Evolutionary conservation across 2,329 filamentous ascomycete species (phyloP).

Genomic region (Cytospora chrysosperma): DNA sequence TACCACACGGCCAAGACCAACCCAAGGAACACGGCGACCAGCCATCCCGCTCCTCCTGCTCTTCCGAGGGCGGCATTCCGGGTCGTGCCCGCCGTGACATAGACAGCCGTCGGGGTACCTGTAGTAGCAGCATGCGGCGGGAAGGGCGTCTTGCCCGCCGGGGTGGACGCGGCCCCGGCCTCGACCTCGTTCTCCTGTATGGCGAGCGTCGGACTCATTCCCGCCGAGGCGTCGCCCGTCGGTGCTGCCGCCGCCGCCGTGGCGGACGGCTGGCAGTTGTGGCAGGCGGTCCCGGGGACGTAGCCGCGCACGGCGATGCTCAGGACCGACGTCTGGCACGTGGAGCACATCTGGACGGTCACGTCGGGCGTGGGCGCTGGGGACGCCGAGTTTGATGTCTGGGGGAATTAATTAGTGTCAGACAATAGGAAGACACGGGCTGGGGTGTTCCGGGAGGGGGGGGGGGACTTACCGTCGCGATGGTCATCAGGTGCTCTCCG

Average conservation of each 20-base stretch:
- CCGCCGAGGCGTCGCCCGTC: not conserved
- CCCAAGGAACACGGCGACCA: not conserved
- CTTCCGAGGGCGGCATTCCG: not conserved
- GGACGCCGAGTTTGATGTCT: conserved; percentile 28
- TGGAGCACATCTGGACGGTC: conserved; percentile 29
- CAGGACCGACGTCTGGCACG: conserved; percentile 29
- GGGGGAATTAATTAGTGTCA: not conserved
- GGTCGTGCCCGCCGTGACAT: conserved; percentile 14
- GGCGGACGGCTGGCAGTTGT: conserved; percentile 27
- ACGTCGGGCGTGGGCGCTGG: conserved; percentile 27
- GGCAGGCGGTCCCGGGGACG: conserved; percentile 28
- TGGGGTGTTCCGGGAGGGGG: too few relatives aligned
- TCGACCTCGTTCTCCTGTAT: conserved; percentile 11
- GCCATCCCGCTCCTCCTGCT: too few relatives aligned
- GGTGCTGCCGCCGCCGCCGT: not conserved
- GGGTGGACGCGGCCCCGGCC: not conserved
- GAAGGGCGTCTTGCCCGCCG: not conserved
- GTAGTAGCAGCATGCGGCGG: not conserved
- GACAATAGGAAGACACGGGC: too few relatives aligned
- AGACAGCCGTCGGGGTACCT: not conserved
- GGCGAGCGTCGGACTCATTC: not conserved
- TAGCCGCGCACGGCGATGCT: conserved; percentile 29
- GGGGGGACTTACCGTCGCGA: conserved; percentile 29
- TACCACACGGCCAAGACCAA: conserved; percentile 9
- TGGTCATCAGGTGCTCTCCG: conserved; percentile 28